Conservation (phyloP, 2,329 filamentous ascomycete genomes). For the Stemphylium vesicarium region DNA sequence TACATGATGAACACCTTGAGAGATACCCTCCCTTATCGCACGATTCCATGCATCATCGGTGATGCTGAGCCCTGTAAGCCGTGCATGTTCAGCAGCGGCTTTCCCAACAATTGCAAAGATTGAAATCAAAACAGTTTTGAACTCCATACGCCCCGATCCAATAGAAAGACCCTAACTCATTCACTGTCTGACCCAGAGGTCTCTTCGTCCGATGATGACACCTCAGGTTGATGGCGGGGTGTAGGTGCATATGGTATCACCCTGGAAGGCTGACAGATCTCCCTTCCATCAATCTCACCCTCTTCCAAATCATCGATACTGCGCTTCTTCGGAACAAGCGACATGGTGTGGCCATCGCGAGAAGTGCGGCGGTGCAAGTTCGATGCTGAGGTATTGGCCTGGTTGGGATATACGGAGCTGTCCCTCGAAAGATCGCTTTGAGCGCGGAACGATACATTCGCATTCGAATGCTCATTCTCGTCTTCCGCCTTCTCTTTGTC, state of each 20-base stretch:
- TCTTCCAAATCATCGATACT: background rate
- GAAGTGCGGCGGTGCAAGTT: background rate
- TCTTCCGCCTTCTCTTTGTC: background rate
- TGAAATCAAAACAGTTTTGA: no score
- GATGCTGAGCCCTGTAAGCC: no score
- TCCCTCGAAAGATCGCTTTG: background rate
- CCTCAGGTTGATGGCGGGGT: background rate
- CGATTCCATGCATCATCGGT: no score
- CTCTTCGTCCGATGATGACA: background rate
- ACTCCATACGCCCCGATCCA: no score
- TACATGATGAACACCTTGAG: no score
- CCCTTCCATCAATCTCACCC: background rate
- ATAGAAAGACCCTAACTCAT: background rate
- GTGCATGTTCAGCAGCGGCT: no score
- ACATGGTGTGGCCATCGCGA: background rate
- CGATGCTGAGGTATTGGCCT: background rate
- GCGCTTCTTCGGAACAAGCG: background rate
- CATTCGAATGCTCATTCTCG: background rate
- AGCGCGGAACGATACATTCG: background rate
- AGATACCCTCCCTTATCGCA: no score
- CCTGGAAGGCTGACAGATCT: background rate
- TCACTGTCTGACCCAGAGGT: conserved; percentile 24
- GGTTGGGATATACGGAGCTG: background rate
- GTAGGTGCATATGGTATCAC: background rate
- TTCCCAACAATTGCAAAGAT: no score